Base-by-base conservation (phyloP, 169 alveolate genomes). In the Eimeria sp. region DNA sequence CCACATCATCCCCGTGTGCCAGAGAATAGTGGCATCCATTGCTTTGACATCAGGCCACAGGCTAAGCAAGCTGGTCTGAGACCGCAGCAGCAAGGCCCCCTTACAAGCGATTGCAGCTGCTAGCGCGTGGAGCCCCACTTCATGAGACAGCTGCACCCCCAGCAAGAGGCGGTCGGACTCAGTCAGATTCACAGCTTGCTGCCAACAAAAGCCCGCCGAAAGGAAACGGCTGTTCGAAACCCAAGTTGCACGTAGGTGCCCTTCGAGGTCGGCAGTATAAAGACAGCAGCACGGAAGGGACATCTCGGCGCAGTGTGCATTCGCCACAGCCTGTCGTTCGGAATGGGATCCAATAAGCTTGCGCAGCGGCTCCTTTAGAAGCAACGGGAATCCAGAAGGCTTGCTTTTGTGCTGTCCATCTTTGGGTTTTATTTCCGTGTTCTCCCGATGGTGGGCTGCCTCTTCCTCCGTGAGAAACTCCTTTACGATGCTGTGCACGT, bases 1-100 rank as follows among this genome's bases (percentile, higher is more conserved):
- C 93, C 93, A 87, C 82, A 87, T 37, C 93, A 64, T 87, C 46
- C 93, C 93, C 64, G 93, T 87, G 49, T 87, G 93, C 82, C 78
- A 87, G 23, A 87, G 58, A 33, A 87, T n/a, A 37, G 93, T 62
- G 62, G 82, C 93, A 64, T 87, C 93, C 49, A 87, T 71, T n/a
- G 93, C 93, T 27, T 87, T 87, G 2, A 64, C 68, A 40, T 87
- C 93, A 10, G 60, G 83, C 93, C 93, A 87, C 37, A 87, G 83
- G 27, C 58, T 18, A 40, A 87, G 83, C 54, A 60, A 25, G 56
- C 83, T 87, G 82, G 82, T 33, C 62, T 52, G 66, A 40, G 78
- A 43, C 20, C 93, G 93, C 93, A 87, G 66, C 66, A 87, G 30
- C 49, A 87, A 54, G 56, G 93, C 82, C 8, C 82, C 93, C 40